Conservation (phyloP, 2,329 filamentous ascomycete species). For the Leptographium wingfieldii region DNA sequence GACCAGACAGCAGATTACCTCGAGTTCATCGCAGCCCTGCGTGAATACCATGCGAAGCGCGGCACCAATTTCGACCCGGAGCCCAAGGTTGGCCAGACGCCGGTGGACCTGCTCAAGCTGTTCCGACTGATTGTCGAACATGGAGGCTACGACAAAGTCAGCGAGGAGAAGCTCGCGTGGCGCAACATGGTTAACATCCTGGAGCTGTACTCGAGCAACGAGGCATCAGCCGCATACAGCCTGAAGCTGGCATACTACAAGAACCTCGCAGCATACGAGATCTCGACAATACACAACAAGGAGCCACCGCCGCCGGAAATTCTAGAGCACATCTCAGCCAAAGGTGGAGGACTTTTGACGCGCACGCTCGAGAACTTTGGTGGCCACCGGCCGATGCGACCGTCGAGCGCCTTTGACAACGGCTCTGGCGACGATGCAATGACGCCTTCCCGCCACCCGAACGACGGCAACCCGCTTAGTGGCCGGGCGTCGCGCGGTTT, state of each 20-base stretch:
- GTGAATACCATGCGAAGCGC: constrained; percentile 63
- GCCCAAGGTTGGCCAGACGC: constrained; percentile 65
- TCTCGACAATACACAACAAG: constrained; percentile 61
- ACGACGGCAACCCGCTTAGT: constrained; percentile 35
- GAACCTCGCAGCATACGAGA: constrained; percentile 78
- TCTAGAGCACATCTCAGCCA: constrained; percentile 75
- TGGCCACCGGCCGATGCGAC: constrained; percentile 27
- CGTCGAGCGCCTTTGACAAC: constrained; percentile 19
- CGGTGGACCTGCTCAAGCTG: constrained; percentile 65
- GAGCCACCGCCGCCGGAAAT: constrained; percentile 83
- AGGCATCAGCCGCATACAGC: constrained; percentile 72
- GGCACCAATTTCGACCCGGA: constrained; percentile 69
- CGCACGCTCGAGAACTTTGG: constrained; percentile 64
- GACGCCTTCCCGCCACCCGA: constrained; percentile 39
- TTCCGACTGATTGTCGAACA: constrained; percentile 65
- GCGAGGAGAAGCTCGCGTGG: constrained; percentile 76
- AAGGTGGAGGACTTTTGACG: constrained; percentile 66
- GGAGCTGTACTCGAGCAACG: constrained; percentile 59
- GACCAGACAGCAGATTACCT: constrained; percentile 59
- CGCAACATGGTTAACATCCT: constrained; percentile 66
- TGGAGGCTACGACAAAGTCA: constrained; percentile 79
- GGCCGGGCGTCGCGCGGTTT: constrained; percentile 51
- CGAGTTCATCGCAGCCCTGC: constrained; percentile 63
- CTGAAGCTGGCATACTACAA: constrained; percentile 85
- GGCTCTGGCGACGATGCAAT: constrained; percentile 44